Evolutionary conservation across 2,329 filamentous ascomycete species (phyloP).

Genomic region (Aspergillaceae sp.): DNA sequence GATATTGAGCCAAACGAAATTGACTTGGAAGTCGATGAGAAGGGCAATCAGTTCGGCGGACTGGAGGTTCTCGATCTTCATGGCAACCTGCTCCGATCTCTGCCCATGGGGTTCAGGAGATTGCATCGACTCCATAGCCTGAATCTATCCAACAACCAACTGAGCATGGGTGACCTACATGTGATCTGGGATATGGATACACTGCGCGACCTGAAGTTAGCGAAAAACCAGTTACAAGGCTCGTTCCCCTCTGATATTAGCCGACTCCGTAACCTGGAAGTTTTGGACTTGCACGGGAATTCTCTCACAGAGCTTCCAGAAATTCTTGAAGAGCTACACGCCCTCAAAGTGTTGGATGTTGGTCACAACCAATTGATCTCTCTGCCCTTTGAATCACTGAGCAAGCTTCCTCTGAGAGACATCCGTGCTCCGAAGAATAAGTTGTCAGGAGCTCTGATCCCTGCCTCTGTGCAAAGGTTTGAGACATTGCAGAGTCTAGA

Average conservation of each 20-base stretch:
- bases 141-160: conserved; percentile 76
- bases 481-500: conserved; percentile 65
- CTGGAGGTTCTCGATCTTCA: conserved; percentile 78
- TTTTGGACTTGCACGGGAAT: conserved; percentile 75
- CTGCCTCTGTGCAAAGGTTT: conserved; percentile 50
- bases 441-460: conserved; percentile 63
- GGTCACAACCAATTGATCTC: conserved; percentile 67
- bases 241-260: conserved; percentile 56
- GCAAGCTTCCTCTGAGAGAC: conserved; percentile 61
- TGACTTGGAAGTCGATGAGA: conserved; percentile 56
- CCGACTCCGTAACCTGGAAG: conserved; percentile 61
- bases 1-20: conserved; percentile 52
- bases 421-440: conserved; percentile 70
- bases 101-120: conserved; percentile 68
- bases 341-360: conserved; percentile 68
- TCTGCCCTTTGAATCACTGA: conserved; percentile 62
- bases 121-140: conserved; percentile 67
- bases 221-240: conserved; percentile 66
- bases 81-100: conserved; percentile 63
- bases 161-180: conserved; percentile 63
- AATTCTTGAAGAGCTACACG: conserved; percentile 56
- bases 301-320: conserved; percentile 62
- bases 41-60: conserved; percentile 69
- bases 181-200: conserved; percentile 63
- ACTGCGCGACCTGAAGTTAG: conserved; percentile 72